Base-by-base conservation (phyloP, 225 moss, liverwort and hornwort genomes). In the Physcomitrellopsis africana region DNA sequence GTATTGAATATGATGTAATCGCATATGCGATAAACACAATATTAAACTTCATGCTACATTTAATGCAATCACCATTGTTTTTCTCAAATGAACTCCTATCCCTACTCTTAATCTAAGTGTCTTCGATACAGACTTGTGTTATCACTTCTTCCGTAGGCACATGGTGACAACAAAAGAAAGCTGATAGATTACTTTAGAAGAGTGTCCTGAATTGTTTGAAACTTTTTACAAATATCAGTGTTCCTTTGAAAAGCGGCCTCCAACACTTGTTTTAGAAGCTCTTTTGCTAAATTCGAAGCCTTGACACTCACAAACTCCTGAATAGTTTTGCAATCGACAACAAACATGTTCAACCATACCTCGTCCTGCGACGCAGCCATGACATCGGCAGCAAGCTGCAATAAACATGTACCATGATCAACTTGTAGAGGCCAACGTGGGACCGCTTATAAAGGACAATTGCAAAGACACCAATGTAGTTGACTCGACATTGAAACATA, bases 281-380 rank as follows among this genome's bases (percentile, higher is more conserved):
- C 74, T 62, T 80, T 83, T 15, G 72, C 80, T 46, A 89, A 20
- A 10, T 72, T 24, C 1, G 48, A 11, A 43, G 81, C 84, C 51
- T 89, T 89, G 0, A 62, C 67, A 27, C 8, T 67, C 7, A 86
- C 45, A 53, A 79, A 83, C 0, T 76, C 72, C 67, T 86, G 81
- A 2, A 84, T 72, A 26, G 46, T 45, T 48, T 3, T 78, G 14
- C 89, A 89, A 51, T 89, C 72, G 0, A 69, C 84, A 29, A 89
- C 75, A 68, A 86, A 86, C 89, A 89, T 89, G 37, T 86, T 81
- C 22, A 89, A 77, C 68, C 66, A 79, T 5, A 86, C 84, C 0
- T 76, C 65, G 11, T 77, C 81, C 11, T 75, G 57, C 0, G 89
- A 77, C 73, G 68, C 48, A 51, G 70, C 19, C 79, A 81, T 68